Conservation (phyloP, 2,329 filamentous ascomycete genomes). For the Pyrenochaeta sp. region DNA sequence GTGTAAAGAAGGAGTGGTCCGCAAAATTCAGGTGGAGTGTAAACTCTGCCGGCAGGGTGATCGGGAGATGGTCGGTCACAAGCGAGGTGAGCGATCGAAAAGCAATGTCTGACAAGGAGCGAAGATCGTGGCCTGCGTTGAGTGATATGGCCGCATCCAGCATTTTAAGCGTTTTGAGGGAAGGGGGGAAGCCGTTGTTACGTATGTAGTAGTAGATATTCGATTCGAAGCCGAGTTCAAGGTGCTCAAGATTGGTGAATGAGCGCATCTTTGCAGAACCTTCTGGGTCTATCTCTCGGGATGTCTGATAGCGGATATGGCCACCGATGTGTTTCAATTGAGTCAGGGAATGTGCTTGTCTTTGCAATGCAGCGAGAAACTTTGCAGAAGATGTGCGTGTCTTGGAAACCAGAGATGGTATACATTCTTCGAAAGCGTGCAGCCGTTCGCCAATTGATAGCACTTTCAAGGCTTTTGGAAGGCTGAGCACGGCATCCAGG, state of each 20-base stretch:
- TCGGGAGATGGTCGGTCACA: constrained; percentile 23
- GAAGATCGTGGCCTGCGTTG: constrained; percentile 22
- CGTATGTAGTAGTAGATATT: constrained; percentile 36
- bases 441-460: constrained; percentile 45
- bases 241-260: constrained; percentile 33
- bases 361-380: constrained; percentile 40
- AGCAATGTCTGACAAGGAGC: constrained; percentile 21
- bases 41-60: constrained; percentile 18
- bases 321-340: constrained; percentile 40
- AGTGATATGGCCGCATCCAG: constrained; percentile 34
- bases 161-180: constrained; percentile 37
- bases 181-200: constrained; percentile 30
- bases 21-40: constrained; percentile 32
- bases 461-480: constrained; percentile 43
- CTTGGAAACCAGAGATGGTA: constrained; percentile 19
- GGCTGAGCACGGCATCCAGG: constrained; percentile 36
- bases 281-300: constrained; percentile 19
- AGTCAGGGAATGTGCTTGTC: constrained; percentile 43
- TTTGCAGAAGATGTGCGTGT: constrained; percentile 30
- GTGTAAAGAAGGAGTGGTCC: constrained; percentile 21
- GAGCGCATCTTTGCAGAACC: constrained; percentile 31
- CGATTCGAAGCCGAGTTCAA: constrained; percentile 41
- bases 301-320: constrained; percentile 14
- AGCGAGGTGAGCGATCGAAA: constrained; percentile 26
- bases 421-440: constrained; percentile 36